These are phyloP conservation scores for Ambrosiella beaveri DNA, from an alignment of 2,329 filamentous ascomycete species.

Conservation along the genomic window DNA sequence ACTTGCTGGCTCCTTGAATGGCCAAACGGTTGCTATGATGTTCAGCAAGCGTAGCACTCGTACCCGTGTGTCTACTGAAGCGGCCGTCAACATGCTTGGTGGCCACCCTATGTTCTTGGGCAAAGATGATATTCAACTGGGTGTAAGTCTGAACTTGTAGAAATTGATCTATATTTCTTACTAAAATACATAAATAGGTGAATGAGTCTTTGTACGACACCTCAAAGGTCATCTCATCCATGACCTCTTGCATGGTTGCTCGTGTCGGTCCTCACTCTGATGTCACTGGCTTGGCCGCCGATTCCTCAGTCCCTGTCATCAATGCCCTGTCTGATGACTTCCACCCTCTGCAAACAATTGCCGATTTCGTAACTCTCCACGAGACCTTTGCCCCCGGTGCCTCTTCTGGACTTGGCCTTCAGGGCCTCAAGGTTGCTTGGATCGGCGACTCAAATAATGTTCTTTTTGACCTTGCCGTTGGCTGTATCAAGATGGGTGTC, in stretches of 20 bases:
- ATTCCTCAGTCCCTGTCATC: constrained; percentile 66
- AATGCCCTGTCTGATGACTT: constrained; percentile 80
- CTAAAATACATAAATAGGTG: constrained; percentile 31
- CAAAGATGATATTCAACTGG: constrained; percentile 89
- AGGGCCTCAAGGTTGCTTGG: constrained; percentile 86
- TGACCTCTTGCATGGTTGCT: constrained; percentile 70
- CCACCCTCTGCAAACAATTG: constrained; percentile 86
- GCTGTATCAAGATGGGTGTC: constrained; percentile 70
- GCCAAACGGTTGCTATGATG: constrained; percentile 81
- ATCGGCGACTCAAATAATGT: constrained; percentile 96
- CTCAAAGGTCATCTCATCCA: constrained; percentile 79
- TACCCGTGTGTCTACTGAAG: constrained; percentile 85
- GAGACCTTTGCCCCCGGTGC: constrained; percentile 42
- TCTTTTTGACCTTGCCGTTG: constrained; percentile 81
- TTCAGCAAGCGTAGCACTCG: constrained; percentile 93
- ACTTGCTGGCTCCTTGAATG: constrained; percentile 45
- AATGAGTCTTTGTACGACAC: constrained; percentile 96
- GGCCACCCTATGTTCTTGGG: constrained; percentile 94
- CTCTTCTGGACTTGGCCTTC: constrained; percentile 41
- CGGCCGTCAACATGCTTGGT: constrained; percentile 71
- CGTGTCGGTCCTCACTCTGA: constrained; percentile 65
- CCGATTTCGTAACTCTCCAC: constrained; percentile 80
- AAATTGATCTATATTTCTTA: not conserved
- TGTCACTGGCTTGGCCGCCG: constrained; percentile 49
- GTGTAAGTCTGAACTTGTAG: constrained; percentile 34